Evolutionary conservation across 495 filamentous ascomycete species (phyloP), one percentile per base, ranked within the genome.

Genomic region (Tetracladium setigerum): DNA sequence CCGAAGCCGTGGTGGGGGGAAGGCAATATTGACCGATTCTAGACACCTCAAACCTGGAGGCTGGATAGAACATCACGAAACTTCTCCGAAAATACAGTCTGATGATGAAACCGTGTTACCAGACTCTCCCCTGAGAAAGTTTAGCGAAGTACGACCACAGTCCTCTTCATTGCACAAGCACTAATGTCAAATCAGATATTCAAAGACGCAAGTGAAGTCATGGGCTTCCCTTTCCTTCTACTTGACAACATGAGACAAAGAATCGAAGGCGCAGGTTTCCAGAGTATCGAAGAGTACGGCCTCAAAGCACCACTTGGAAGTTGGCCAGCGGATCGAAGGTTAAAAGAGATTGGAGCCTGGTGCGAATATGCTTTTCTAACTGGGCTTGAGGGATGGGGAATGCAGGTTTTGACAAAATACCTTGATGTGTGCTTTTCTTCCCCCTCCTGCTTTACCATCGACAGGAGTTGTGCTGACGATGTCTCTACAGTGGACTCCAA

Each of bases 21-120:
- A 16, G 7, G 14, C 27, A 24, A 38, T 18, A 14, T 30, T 48
- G 35, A 19, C n/a, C 14, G 3, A 16, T 1, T 5, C 2, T 15
- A 52, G 53, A 24, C 52, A 58, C 47, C 52, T 70, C 4, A 66
- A 66, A 44, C 74, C 74, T 12, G 74, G 73, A 27, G 77, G 62
- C 41, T 79, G 64, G 62, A 60, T 79, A 27, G 78, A 82, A 40
- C 69, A 73, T 37, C 62, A 68, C n/a, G 68, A 76, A 47, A 62
- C 69, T 45, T 63, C 58, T 2, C 60, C 64, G 18, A 39, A 46
- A 36, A 36, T 53, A 8, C 46, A 19, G 5, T 47, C 46, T 9
- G 55, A 57, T 17, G 50, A 56, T 36, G 40, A 34, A 5, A 56
- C 48, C 10, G 15, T 56, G n/a, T 30, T 5, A 5, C 34, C 43